These are phyloP conservation scores for Microsporum canis DNA, from an alignment of 2,329 filamentous ascomycete genomes.

Conservation along the genomic window DNA sequence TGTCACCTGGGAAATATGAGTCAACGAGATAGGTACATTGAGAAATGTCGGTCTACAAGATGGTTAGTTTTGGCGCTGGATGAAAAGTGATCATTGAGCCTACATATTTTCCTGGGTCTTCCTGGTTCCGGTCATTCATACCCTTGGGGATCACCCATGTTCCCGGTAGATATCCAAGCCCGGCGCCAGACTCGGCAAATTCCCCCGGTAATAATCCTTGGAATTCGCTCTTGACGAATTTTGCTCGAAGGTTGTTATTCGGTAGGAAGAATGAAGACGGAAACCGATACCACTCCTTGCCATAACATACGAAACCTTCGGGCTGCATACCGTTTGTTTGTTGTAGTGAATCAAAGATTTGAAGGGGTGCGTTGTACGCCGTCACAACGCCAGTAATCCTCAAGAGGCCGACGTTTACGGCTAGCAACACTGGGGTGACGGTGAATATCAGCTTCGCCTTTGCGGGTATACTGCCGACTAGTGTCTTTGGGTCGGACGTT, in stretches of 20 bases:
- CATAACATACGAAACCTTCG: slow-evolving; percentile 70
- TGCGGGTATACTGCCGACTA: slow-evolving; percentile 61
- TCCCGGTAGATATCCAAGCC: slow-evolving; percentile 66
- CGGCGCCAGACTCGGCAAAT: slow-evolving; percentile 62
- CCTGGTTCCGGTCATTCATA: slow-evolving; percentile 84
- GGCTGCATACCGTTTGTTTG: slow-evolving; percentile 42
- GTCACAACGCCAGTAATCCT: slow-evolving; percentile 67
- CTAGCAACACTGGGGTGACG: slow-evolving; percentile 48
- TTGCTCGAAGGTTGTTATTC: slow-evolving; percentile 65
- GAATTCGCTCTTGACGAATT: slow-evolving; percentile 87
- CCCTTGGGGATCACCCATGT: slow-evolving; percentile 70
- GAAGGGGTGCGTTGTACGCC: slow-evolving; percentile 73
- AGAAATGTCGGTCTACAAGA: slow-evolving; percentile 51
- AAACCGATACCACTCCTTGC: slow-evolving; percentile 98
- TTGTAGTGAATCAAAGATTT: slow-evolving; percentile 42
- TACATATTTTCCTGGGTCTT: slow-evolving; percentile 78
- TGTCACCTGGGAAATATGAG: slow-evolving; percentile 57
- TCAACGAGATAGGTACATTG: slow-evolving; percentile 79
- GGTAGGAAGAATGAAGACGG: slow-evolving; percentile 88
- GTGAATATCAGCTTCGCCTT: slow-evolving; percentile 60
- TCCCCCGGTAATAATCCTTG: slow-evolving; percentile 78
- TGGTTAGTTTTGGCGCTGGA: slow-evolving; percentile 12
- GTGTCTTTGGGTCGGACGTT: slow-evolving; percentile 52
- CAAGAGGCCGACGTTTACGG: slow-evolving; percentile 55
- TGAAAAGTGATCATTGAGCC: neutral